These are phyloP conservation scores for Melampsora occidentalis DNA, from an alignment of 1,284 basidiomycete species.

Conservation along the genomic window DNA sequence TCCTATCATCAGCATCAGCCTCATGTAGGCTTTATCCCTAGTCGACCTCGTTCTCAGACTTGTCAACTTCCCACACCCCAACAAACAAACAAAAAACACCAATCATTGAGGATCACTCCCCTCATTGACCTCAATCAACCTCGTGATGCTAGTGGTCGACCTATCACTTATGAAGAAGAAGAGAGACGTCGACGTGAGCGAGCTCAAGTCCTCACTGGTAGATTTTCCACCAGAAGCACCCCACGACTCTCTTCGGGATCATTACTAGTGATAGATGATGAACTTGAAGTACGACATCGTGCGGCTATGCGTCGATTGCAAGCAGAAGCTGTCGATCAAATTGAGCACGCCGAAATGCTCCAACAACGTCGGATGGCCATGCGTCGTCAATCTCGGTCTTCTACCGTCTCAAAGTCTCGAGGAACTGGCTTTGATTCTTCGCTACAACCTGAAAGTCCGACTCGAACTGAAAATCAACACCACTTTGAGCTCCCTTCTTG, in stretches of 20 bases:
- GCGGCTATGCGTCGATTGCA: conserved; percentile 33
- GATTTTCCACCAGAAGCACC: not conserved
- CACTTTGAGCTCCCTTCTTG: too few species aligned
- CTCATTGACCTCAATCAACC: conserved; percentile 39
- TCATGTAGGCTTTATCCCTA: too few species aligned
- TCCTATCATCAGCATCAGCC: too few species aligned
- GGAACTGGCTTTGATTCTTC: too few species aligned
- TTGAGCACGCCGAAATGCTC: conserved; percentile 12
- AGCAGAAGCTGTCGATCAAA: conserved; percentile 33
- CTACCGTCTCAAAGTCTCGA: too few species aligned
- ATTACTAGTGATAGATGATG: not conserved
- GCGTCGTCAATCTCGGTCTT: too few species aligned
- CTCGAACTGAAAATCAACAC: too few species aligned
- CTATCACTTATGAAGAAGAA: conserved; percentile 21
- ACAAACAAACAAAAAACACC: too few species aligned
- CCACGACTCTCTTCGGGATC: not conserved
- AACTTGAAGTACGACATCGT: conserved; percentile 33
- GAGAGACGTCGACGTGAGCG: not conserved
- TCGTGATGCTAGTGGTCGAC: conserved; percentile 26
- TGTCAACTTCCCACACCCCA: too few species aligned
- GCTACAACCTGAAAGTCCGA: too few species aligned
- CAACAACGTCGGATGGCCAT: too few species aligned
- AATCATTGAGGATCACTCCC: conserved; percentile 4
- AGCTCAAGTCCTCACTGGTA: not conserved
- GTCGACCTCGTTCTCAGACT: too few species aligned